Evolutionary conservation across 495 filamentous ascomycete genomes (phyloP).

Genomic region (Bathelium albidoporum): DNA sequence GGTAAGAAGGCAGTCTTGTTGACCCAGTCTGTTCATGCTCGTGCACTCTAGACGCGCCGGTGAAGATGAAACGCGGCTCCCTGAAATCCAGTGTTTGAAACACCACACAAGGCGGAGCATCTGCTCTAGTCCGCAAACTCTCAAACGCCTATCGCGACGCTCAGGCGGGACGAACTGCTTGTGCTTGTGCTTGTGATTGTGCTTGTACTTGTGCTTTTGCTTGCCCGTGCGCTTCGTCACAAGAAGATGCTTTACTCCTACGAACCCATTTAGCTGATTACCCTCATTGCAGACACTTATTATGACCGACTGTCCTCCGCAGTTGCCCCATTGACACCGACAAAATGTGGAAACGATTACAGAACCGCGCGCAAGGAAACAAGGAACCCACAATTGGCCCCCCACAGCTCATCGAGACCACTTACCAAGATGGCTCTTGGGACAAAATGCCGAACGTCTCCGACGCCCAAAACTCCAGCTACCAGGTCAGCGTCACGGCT

Average conservation of each 20-base stretch:
- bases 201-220: not conserved
- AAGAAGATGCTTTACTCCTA: not conserved
- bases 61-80: not conserved
- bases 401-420: not conserved
- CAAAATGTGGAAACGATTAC: not conserved
- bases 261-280: not conserved
- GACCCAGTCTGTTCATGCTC: not conserved
- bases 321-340: not conserved
- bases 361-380: not conserved
- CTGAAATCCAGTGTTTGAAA: not conserved
- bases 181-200: not conserved
- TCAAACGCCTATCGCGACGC: not conserved
- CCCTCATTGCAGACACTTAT: not conserved
- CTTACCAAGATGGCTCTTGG: constrained; percentile 1
- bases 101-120: constrained; percentile 1
- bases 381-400: not conserved
- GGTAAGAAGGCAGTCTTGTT: not conserved
- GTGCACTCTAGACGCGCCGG: not conserved
- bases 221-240: not conserved
- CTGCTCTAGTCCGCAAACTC: not conserved
- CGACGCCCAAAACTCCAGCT: not conserved
- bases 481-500: not conserved
- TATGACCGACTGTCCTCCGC: not conserved
- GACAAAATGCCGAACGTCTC: not conserved
- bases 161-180: not conserved